phyloP scores from a whole-genome alignment of 2,329 filamentous ascomycete genomes.

The Phaeosphaeriaceae sp. region DNA sequence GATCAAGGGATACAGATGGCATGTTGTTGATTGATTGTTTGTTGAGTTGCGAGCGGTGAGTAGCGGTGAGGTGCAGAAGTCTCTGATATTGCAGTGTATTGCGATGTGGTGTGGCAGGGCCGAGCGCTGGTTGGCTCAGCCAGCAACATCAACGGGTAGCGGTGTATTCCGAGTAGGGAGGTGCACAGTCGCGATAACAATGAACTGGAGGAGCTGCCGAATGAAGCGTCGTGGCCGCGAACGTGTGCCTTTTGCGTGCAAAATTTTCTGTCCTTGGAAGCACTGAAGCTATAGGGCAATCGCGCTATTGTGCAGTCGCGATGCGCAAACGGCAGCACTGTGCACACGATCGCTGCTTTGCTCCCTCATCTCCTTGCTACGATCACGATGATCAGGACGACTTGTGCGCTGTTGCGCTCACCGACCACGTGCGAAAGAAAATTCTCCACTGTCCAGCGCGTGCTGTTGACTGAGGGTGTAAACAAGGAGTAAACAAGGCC shows the following conservation, averaged over 20 bases:
- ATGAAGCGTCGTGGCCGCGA: conserved; percentile 26
- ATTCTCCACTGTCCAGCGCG: conserved; percentile 14
- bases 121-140: conserved; percentile 39
- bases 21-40: conserved; percentile 28
- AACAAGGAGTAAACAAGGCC: not conserved
- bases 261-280: conserved; percentile 20
- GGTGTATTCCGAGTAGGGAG: conserved; percentile 28
- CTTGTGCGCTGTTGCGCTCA: not conserved
- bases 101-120: conserved; percentile 29
- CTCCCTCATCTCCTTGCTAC: not conserved
- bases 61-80: conserved; percentile 42
- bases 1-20: conserved; percentile 35
- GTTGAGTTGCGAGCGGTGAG: conserved; percentile 37
- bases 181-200: conserved; percentile 18
- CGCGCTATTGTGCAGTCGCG: not conserved
- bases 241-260: conserved; percentile 19
- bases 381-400: not conserved
- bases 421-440: not conserved
- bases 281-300: not conserved
- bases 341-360: not conserved
- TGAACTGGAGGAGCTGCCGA: conserved; percentile 18
- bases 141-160: conserved; percentile 34
- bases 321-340: not conserved
- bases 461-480: conserved; percentile 2
- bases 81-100: conserved; percentile 21